Evolutionary conservation across 75 land plant species (phyloP).

Genomic region (Ceratopteris richardii): DNA sequence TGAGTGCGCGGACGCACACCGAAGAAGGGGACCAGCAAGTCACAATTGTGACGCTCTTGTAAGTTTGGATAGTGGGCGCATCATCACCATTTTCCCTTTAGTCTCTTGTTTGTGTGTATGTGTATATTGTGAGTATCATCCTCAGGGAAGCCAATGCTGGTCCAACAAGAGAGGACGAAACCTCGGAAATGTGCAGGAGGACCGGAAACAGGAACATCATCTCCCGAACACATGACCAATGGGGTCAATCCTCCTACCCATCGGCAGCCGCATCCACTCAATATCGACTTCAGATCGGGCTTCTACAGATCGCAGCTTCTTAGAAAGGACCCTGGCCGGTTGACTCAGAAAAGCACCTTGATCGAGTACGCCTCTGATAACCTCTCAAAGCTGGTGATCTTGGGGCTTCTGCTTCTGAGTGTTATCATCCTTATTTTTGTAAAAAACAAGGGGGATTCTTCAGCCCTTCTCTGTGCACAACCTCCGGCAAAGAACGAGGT

Average conservation of each 20-base stretch:
- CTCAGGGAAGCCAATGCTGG: not conserved
- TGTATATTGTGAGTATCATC: too few relatives aligned
- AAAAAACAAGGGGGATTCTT: conserved; percentile 47
- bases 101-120: too few relatives aligned
- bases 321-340: not conserved
- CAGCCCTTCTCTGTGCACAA: conserved; percentile 66
- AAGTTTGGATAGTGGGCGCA: too few relatives aligned
- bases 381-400: conserved; percentile 48
- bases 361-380: conserved; percentile 57
- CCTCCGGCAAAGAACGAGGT: conserved; percentile 24
- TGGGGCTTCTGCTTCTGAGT: conserved; percentile 44
- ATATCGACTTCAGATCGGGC: not conserved
- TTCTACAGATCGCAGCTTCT: conserved; percentile 2
- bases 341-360: conserved; percentile 2
- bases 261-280: not conserved
- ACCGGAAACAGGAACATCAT: not conserved
- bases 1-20: too few relatives aligned
- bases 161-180: not conserved
- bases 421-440: conserved; percentile 56
- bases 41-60: too few relatives aligned
- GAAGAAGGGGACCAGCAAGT: too few relatives aligned
- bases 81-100: too few relatives aligned
- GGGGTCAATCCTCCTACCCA: too few relatives aligned
- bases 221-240: too few relatives aligned
- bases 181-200: not conserved